Evolutionary conservation across 768 basidiomycete genomes (phyloP).

Genomic region (Lactarius trivialis): DNA sequence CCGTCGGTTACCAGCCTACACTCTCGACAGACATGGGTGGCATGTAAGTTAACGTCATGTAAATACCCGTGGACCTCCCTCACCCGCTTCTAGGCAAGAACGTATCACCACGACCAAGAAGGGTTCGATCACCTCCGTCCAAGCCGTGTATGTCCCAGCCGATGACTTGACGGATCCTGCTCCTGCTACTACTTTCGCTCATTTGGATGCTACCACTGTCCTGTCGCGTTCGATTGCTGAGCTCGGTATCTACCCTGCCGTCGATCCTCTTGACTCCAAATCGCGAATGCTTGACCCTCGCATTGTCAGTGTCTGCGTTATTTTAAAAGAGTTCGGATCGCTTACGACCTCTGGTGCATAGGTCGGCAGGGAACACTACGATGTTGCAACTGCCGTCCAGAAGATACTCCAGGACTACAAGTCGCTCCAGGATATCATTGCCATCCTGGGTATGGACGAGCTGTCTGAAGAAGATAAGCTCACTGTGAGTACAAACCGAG

Average conservation of each 20-base stretch:
- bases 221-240: conserved; percentile 99
- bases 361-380: conserved; percentile 91
- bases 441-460: conserved; percentile 99
- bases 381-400: conserved; percentile 92
- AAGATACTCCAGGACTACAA: conserved; percentile 98
- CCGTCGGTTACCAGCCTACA: conserved; percentile 99
- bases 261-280: conserved; percentile 99
- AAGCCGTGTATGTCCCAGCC: conserved; percentile 99
- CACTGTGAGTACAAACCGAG: conserved; percentile 54
- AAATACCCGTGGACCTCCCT: conserved; percentile 13
- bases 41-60: conserved; percentile 58
- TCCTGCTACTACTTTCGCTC: conserved; percentile 98
- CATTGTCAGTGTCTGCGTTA: conserved; percentile 55
- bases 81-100: conserved; percentile 66
- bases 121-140: conserved; percentile 99
- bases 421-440: conserved; percentile 98
- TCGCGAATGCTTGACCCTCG: conserved; percentile 99
- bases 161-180: conserved; percentile 99
- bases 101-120: conserved; percentile 99
- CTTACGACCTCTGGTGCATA: conserved; percentile 25
- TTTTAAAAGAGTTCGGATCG: neutral
- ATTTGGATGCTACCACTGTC: conserved; percentile 99
- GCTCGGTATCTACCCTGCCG: conserved; percentile 99
- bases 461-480: conserved; percentile 99
- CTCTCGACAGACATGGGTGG: conserved; percentile 99